Conservation (phyloP, 768 basidiomycete species). For the Lyophyllum decastes region DNA sequence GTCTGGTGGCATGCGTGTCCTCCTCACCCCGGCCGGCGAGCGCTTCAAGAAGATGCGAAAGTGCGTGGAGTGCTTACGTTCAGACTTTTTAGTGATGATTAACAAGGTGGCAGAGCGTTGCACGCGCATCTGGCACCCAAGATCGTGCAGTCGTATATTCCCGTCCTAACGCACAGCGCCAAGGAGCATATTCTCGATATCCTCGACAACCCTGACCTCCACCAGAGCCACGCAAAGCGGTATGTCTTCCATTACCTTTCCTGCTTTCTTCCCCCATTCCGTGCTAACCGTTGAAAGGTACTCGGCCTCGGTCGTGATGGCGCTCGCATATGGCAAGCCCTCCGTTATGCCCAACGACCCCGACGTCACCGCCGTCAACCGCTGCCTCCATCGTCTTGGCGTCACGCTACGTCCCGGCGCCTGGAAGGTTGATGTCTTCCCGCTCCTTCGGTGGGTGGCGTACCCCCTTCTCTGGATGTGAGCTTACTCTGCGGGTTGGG, state of each 20-base stretch:
- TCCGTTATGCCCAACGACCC: conserved; percentile 45
- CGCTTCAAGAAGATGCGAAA: conserved; percentile 62
- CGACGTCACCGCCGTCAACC: conserved; percentile 45
- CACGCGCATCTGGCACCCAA: conserved; percentile 62
- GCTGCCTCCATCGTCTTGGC: conserved; percentile 46
- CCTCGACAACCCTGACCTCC: conserved; percentile 39
- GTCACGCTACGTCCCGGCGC: conserved; percentile 42
- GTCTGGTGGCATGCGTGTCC: conserved; percentile 57
- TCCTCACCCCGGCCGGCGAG: conserved; percentile 58
- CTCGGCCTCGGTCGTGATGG: conserved; percentile 51
- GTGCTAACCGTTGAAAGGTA: conserved; percentile 32
- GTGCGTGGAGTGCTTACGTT: conserved; percentile 25
- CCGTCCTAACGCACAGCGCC: conserved; percentile 47
- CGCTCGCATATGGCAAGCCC: conserved; percentile 48
- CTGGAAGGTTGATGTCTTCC: conserved; percentile 51
- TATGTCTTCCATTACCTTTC: background rate
- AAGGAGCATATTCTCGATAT: conserved; percentile 46
- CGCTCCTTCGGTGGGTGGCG: conserved; percentile 34
- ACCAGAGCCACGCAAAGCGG: conserved; percentile 56
- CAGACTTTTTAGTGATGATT: background rate
- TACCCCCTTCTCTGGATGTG: background rate
- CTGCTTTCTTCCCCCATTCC: background rate
- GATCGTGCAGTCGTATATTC: conserved; percentile 46
- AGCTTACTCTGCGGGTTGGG: background rate
- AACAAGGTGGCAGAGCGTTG: conserved; percentile 41